Evolutionary conservation across 2,329 filamentous ascomycete species (phyloP), one percentile per base, ranked within the genome.

Genomic region (Ophiostoma ips): DNA sequence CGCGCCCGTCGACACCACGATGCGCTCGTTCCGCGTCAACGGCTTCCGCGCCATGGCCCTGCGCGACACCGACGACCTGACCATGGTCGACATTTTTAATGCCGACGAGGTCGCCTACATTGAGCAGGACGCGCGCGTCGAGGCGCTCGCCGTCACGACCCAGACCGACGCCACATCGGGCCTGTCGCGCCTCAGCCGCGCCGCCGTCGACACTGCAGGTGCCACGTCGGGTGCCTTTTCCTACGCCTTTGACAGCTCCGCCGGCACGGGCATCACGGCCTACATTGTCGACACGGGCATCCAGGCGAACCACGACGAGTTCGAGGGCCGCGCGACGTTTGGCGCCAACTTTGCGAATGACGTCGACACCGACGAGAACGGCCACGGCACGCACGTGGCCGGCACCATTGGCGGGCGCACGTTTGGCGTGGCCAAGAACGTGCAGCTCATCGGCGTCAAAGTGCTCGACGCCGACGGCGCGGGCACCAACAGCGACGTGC

Each of bases 251-350:
- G 62, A 59, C 48, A 78, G 77, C 59, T 56, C 72, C 47, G 72
- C 70, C 19, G 76, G 76, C 31, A 51, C 69, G 55, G 74, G 72
- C n/a, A 73, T 77, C 56, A 80, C 74, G 19, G 73, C 71, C 28
- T 84, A 77, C 60, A 65, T 84, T 21, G 72, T 84, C 37, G 81
- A 84, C 63, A 83, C 79, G 6, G 81, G 81, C 56, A 76, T 84
- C 60, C 65, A 66, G 50, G 64, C 66, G 35, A 67, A 68, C 6
- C 81, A 84, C 63, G 58, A 61, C 40, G 72, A 79, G 59, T 80
- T 75, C 55, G 66, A 72, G 60, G 74, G 72, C 46, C 73, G 77
- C 51, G 77, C 76, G 16, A 40, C 41, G 33, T 46, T 44, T 36
- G 48, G 48, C 12, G 35, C 41, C 34, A 50, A 38, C 34, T 36